Base-by-base conservation (phyloP, 2,329 filamentous ascomycete genomes). In the Colletotrichum viniferum region DNA sequence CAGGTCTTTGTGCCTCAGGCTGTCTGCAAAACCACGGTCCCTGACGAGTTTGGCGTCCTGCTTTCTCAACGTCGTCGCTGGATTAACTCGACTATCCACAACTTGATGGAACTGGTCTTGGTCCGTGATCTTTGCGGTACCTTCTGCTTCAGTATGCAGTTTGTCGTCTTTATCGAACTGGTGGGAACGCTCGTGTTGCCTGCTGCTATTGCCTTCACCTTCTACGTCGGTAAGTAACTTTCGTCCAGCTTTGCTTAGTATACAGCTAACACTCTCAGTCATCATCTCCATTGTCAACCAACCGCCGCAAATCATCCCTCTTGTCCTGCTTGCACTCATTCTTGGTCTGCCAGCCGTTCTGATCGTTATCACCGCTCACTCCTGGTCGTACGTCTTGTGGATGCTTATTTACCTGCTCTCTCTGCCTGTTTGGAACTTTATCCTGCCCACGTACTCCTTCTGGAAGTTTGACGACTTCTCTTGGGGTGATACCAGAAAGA, bases 401-500 rank as follows among this genome's bases (percentile, higher is more conserved):
- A 98, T 99, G 97, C 83, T 97, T 58, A 97, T 98, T 84, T 99
- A 99, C 84, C 91, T 99, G 21, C 69, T 96, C 61, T 98, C 97
- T 1, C 92, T 99, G 2, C 97, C 97, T 1, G 91, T 99, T 73
- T 99, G 97, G 97, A 99, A 99, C 85, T 98, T 99, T 83, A 90
- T 99, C 48, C 92, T 99, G 10, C 97, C 97, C 0, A 92, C 92
- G 9, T 99, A 99, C 83, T 94, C 97, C 4, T 99, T 96, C 89
- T 99, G 97, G 97, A 98, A 99, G 87, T 99, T 99, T 83, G 97
- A 99, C 84, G 97, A 99, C 87, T 99, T 99, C 89, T 98, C 95
- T 73, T 99, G 97, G 97, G 97, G 97, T 81, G 97, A 99, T 78
- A 99, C 97, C 71, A 92, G 97, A 77, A 98, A 98, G 91, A 98